Percentiles rank a stretch among this genome's conserved stretches.
Evolutionary conservation across 1,284 basidiomycete species (phyloP).

Genomic region (Rhodotorula sp.): DNA sequence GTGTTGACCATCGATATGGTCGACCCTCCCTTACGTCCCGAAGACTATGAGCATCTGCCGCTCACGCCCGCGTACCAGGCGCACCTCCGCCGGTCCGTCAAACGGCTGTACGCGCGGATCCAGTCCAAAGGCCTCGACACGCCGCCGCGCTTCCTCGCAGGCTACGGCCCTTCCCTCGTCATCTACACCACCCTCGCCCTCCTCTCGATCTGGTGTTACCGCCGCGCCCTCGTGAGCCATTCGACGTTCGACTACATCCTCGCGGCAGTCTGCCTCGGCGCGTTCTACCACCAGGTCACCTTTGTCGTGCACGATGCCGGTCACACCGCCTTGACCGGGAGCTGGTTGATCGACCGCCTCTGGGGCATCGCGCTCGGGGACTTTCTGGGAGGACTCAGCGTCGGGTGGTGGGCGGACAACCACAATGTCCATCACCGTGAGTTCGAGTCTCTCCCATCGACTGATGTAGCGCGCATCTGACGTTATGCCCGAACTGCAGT

Average conservation of each 20-base stretch:
- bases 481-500: constrained; percentile 55
- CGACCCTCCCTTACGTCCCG: constrained; percentile 45
- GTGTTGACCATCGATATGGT: constrained; percentile 44
- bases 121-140: constrained; percentile 79
- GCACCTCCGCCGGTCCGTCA: constrained; percentile 75
- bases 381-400: constrained; percentile 86
- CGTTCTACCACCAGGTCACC: constrained; percentile 92
- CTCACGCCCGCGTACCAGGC: constrained; percentile 64
- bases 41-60: constrained; percentile 49
- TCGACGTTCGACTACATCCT: constrained; percentile 56
- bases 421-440: constrained; percentile 90
- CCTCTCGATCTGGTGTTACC: constrained; percentile 65
- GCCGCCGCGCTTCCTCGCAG: constrained; percentile 70
- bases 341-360: constrained; percentile 77
- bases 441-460: constrained; percentile 22
- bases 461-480: constrained; percentile 50
- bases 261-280: constrained; percentile 75
- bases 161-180: constrained; percentile 82
- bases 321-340: constrained; percentile 87
- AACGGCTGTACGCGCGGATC: constrained; percentile 71
- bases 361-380: constrained; percentile 79
- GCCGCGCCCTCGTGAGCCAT: constrained; percentile 39
- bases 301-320: constrained; percentile 94
- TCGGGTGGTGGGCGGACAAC: constrained; percentile 98
- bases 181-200: constrained; percentile 70